Conservation (phyloP, 305 asterid genomes). For the Solanum hybrid region DNA sequence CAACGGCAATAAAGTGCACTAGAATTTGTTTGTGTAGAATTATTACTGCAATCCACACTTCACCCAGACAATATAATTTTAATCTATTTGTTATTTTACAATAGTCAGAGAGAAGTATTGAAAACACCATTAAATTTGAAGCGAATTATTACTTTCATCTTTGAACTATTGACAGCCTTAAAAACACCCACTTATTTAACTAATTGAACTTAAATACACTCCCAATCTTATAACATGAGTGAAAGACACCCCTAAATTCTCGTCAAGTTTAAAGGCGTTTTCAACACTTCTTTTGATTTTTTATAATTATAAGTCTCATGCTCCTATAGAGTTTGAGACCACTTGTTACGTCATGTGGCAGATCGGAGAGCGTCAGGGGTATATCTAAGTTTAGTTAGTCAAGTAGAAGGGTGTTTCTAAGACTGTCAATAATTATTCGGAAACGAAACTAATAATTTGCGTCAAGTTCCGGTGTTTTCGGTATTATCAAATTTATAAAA, state of each 20-base stretch:
- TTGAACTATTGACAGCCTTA: background rate
- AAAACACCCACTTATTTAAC: background rate
- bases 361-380: background rate
- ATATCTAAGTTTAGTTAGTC: too few species aligned
- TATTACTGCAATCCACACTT: background rate
- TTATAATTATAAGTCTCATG: background rate
- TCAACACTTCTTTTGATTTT: background rate
- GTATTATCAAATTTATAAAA: background rate
- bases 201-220: background rate
- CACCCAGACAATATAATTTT: background rate
- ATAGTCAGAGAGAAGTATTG: background rate
- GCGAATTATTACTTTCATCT: background rate
- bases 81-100: too few species aligned
- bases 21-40: background rate
- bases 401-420: too few species aligned
- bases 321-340: background rate
- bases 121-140: background rate
- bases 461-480: fast-evolving
- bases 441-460: too few species aligned
- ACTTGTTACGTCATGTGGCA: background rate
- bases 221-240: background rate
- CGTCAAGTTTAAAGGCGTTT: background rate
- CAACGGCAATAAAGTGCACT: background rate
- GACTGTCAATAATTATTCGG: too few species aligned
- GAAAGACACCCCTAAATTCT: background rate